phyloP scores from a whole-genome alignment of 164 flowering plant species.

The Akebia trifoliata region DNA sequence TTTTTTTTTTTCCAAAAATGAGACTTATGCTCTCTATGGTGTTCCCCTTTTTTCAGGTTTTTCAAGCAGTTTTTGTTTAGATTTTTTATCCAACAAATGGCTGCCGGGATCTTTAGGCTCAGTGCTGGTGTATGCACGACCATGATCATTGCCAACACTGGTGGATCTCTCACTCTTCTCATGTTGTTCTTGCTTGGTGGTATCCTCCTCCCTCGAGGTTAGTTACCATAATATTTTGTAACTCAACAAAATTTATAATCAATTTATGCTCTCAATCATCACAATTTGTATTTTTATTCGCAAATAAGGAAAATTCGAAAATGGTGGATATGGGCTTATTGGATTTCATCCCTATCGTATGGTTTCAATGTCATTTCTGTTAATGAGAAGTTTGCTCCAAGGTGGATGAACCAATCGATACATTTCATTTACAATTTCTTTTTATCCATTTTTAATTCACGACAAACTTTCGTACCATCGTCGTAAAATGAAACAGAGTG shows the following conservation, averaged over 20 bases:
- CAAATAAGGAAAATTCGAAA: constrained; percentile 58
- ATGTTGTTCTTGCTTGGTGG: constrained; percentile 83
- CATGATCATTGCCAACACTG: constrained; percentile 68
- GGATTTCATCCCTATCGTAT: constrained; percentile 34
- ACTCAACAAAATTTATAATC: too few species aligned
- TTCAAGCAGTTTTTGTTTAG: constrained; percentile 67
- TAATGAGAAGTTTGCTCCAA: constrained; percentile 37
- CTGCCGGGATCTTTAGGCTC: constrained; percentile 65
- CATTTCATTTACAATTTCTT: too few species aligned
- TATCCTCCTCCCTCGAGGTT: constrained; percentile 73
- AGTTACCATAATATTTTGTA: too few species aligned
- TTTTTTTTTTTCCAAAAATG: neutral
- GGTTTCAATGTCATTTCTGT: constrained; percentile 28
- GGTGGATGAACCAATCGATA: constrained; percentile 37
- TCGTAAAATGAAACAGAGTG: too few species aligned
- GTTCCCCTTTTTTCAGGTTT: constrained; percentile 43
- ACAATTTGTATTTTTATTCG: neutral
- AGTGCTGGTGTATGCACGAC: constrained; percentile 65
- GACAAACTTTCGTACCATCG: too few species aligned
- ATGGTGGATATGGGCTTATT: constrained; percentile 47
- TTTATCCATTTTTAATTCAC: too few species aligned
- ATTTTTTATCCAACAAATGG: constrained; percentile 83
- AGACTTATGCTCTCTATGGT: neutral
- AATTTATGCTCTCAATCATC: too few species aligned
- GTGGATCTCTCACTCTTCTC: constrained; percentile 58